phyloP scores from a whole-genome alignment of 2,329 filamentous ascomycete species.

The Ophiostoma sp. region DNA sequence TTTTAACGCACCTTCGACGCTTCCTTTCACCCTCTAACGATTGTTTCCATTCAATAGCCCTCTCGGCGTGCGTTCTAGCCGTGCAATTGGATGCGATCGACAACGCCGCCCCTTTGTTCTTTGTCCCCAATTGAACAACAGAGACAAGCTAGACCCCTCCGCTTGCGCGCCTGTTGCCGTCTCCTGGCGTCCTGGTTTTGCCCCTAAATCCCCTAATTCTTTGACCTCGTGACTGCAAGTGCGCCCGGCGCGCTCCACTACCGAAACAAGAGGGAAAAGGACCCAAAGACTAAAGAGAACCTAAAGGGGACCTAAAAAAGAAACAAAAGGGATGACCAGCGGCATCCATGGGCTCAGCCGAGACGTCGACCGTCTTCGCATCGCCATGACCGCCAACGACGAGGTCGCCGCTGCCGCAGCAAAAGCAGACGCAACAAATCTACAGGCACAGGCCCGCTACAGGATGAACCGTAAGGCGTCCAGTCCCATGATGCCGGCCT shows the following conservation, averaged over 20 bases:
- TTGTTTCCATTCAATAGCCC: slow-evolving; percentile 11
- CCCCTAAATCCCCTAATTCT: slow-evolving; percentile 19
- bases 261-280: neutral
- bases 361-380: slow-evolving; percentile 31
- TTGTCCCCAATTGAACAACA: neutral
- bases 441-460: slow-evolving; percentile 35
- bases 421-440: slow-evolving; percentile 34
- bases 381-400: slow-evolving; percentile 35
- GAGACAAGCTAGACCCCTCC: neutral
- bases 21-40: neutral
- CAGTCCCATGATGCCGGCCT: slow-evolving; percentile 75
- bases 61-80: neutral
- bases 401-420: slow-evolving; percentile 34
- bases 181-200: neutral
- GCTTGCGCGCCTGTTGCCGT: neutral
- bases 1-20: neutral
- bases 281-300: neutral
- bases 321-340: slow-evolving; percentile 29
- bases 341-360: slow-evolving; percentile 31
- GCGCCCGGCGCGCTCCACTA: slow-evolving; percentile 9
- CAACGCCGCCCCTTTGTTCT: slow-evolving; percentile 9
- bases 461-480: slow-evolving; percentile 58
- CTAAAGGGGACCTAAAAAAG: neutral
- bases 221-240: slow-evolving; percentile 8
- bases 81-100: slow-evolving; percentile 12